Evolutionary conservation across 202 grass and related monocot species (phyloP).

Genomic region (Carex sylvatica): DNA sequence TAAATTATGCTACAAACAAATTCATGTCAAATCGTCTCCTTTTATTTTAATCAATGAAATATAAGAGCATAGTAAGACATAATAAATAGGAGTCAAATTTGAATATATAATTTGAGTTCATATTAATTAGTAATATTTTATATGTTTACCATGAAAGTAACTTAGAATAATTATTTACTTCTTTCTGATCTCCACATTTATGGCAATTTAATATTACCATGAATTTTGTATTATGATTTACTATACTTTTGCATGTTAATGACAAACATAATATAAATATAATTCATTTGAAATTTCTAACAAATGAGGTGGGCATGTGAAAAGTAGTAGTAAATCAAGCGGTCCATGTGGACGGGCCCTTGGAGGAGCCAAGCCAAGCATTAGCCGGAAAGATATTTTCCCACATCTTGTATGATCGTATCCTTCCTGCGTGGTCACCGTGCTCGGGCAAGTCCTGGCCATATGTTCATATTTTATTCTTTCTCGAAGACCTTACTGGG

Average conservation of each 20-base stretch:
- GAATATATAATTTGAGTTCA: too few species aligned
- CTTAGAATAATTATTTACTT: too few species aligned
- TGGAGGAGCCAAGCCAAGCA: neutral
- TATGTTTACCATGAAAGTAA: too few species aligned
- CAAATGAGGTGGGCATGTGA: neutral
- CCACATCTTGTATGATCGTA: neutral
- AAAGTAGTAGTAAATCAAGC: neutral
- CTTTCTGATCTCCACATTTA: too few species aligned
- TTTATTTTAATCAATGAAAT: neutral
- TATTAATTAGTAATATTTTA: too few species aligned
- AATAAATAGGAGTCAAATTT: too few species aligned
- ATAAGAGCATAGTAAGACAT: neutral
- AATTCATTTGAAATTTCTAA: neutral
- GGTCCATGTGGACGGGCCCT: too few species aligned
- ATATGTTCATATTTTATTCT: conserved; percentile 3
- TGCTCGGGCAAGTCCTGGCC: neutral
- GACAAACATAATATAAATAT: neutral
- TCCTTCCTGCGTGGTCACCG: neutral
- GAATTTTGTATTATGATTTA: too few species aligned
- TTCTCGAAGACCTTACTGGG: neutral
- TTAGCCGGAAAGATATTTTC: neutral
- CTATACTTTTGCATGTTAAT: too few species aligned
- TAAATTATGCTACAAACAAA: too few species aligned
- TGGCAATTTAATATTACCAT: too few species aligned
- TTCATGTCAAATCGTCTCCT: neutral